phyloP scores from a whole-genome alignment of 192 early-diverging fungal species.

The Entomortierella parvispora region DNA sequence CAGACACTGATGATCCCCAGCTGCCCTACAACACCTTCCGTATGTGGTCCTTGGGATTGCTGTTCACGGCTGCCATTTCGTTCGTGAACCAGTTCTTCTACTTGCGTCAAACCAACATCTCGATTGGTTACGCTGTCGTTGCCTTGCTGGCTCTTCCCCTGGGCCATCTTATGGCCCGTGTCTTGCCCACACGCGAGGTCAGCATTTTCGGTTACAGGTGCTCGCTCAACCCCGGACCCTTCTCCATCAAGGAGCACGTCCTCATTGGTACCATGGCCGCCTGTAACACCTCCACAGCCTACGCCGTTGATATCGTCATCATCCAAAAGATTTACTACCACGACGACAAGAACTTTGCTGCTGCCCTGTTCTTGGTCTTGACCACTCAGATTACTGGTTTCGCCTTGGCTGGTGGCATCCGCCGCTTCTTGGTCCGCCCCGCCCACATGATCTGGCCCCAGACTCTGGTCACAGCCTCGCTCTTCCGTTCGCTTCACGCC shows the following conservation, averaged over 20 bases:
- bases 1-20: not conserved
- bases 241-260: conserved; percentile 69
- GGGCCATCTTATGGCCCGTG: conserved; percentile 45
- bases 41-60: conserved; percentile 3
- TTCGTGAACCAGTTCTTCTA: conserved; percentile 61
- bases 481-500: conserved; percentile 78
- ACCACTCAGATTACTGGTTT: conserved; percentile 64
- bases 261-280: conserved; percentile 62
- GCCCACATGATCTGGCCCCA: conserved; percentile 86
- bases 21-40: not conserved
- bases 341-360: conserved; percentile 57
- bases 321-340: conserved; percentile 60
- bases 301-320: conserved; percentile 60
- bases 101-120: conserved; percentile 50
- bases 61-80: conserved; percentile 16
- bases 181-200: conserved; percentile 22
- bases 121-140: conserved; percentile 47
- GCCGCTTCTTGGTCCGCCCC: conserved; percentile 82
- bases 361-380: conserved; percentile 58
- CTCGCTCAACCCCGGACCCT: conserved; percentile 66
- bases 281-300: conserved; percentile 53
- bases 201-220: not conserved
- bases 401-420: conserved; percentile 74
- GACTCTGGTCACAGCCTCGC: conserved; percentile 73
- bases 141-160: conserved; percentile 56